These are phyloP conservation scores for Punica granatum DNA, from an alignment of 345 rosid species.

Conservation along the genomic window DNA sequence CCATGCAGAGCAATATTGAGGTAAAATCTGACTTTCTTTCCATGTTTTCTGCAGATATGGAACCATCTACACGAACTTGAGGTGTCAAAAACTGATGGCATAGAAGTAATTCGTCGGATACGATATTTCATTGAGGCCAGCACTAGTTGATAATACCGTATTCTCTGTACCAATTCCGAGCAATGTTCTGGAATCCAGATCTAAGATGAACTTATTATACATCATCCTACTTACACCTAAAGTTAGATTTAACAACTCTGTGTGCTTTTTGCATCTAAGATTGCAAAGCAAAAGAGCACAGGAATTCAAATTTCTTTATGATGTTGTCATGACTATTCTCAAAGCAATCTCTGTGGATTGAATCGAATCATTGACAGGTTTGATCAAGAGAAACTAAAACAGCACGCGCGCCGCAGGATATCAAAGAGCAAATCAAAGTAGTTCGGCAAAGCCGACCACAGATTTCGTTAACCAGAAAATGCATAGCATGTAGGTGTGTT, in stretches of 20 bases:
- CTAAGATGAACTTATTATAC: background rate
- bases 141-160: background rate
- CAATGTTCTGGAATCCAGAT: background rate
- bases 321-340: too few species aligned
- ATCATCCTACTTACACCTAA: background rate
- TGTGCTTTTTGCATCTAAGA: background rate
- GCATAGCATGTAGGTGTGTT: background rate
- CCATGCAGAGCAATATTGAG: background rate
- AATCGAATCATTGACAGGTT: background rate
- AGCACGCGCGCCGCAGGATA: background rate
- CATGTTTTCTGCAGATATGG: background rate
- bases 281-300: background rate
- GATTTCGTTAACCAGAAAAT: background rate
- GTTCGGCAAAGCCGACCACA: background rate
- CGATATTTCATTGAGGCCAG: background rate
- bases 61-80: background rate
- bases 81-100: background rate
- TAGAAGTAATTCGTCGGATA: background rate
- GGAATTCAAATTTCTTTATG: too few species aligned
- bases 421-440: background rate
- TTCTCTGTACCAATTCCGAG: background rate
- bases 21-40: background rate
- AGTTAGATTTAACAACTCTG: too few species aligned
- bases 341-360: too few species aligned
- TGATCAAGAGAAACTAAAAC: background rate